phyloP scores from a whole-genome alignment of 495 filamentous ascomycete genomes.

The Podospora conica region DNA sequence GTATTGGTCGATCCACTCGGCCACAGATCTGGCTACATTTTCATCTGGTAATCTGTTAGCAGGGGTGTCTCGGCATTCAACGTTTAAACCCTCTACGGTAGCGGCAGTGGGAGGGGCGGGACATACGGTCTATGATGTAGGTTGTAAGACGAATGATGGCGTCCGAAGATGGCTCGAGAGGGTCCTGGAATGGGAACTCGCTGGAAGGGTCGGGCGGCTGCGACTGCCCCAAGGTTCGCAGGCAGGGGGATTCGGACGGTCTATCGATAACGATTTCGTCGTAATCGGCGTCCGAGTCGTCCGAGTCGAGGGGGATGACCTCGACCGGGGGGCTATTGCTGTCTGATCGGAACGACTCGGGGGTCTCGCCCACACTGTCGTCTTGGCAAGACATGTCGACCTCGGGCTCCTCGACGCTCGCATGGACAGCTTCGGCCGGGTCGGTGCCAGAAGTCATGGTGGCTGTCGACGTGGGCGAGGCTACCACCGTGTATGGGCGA shows the following conservation, averaged over 20 bases:
- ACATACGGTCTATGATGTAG: constrained; percentile 37
- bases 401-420: constrained; percentile 39
- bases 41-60: constrained; percentile 25
- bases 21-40: constrained; percentile 32
- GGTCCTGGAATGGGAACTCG: constrained; percentile 35
- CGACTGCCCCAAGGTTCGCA: background rate
- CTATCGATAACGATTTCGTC: constrained; percentile 21
- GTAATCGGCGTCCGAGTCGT: constrained; percentile 22
- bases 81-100: constrained; percentile 10
- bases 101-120: background rate
- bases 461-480: constrained; percentile 35
- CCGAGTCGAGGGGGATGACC: constrained; percentile 24
- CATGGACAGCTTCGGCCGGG: constrained; percentile 26
- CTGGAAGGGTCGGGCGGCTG: background rate
- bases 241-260: constrained; percentile 9
- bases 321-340: constrained; percentile 35
- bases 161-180: constrained; percentile 33
- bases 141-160: constrained; percentile 27
- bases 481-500: constrained; percentile 31
- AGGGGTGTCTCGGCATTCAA: constrained; percentile 21
- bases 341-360: constrained; percentile 33
- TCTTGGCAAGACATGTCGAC: constrained; percentile 29
- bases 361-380: constrained; percentile 19
- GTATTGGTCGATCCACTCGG: constrained; percentile 41
- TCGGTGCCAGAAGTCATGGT: constrained; percentile 14